Percentiles rank a stretch among this genome's conserved stretches.
These are phyloP conservation scores for Pythium myriotylum DNA, from an alignment of 352 stramenopile species.

Conservation along the genomic window DNA sequence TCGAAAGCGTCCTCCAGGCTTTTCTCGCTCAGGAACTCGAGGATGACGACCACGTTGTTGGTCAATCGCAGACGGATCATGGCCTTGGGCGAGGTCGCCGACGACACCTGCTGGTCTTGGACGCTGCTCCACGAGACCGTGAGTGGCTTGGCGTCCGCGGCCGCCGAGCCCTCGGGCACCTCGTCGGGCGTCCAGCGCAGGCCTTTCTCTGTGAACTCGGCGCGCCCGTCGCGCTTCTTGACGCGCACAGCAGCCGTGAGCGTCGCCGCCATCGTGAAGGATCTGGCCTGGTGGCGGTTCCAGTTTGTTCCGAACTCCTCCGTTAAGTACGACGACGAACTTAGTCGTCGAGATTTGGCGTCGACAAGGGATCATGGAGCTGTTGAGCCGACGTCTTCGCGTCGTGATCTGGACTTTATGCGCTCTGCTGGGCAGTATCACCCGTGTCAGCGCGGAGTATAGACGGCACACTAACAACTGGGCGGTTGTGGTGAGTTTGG, in stretches of 20 bases:
- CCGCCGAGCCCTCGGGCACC: constrained; percentile 25
- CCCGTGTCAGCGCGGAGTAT: constrained; percentile 37
- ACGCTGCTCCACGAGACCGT: constrained; percentile 68
- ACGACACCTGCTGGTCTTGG: constrained; percentile 85
- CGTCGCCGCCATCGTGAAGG: constrained; percentile 31
- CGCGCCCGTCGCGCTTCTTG: constrained; percentile 78
- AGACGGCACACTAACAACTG: constrained; percentile 87
- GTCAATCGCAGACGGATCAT: constrained; percentile 81
- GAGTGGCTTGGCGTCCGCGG: constrained; percentile 27
- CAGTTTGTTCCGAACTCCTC: no score
- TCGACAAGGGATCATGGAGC: background rate
- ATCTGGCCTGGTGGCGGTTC: constrained; percentile 1
- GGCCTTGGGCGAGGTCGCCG: constrained; percentile 65
- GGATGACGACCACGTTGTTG: constrained; percentile 63
- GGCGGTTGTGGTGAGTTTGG: constrained; percentile 72
- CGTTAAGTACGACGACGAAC: no score
- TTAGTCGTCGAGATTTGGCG: no score
- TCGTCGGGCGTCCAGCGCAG: constrained; percentile 62
- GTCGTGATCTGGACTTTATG: constrained; percentile 21
- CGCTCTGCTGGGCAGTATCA: constrained; percentile 9
- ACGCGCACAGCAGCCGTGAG: constrained; percentile 67
- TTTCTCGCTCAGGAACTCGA: constrained; percentile 64
- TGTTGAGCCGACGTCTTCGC: background rate
- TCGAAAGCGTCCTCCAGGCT: constrained; percentile 70
- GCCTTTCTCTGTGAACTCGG: constrained; percentile 58